Conservation (phyloP, 2,329 filamentous ascomycete species). For the Exophiala sp. region DNA sequence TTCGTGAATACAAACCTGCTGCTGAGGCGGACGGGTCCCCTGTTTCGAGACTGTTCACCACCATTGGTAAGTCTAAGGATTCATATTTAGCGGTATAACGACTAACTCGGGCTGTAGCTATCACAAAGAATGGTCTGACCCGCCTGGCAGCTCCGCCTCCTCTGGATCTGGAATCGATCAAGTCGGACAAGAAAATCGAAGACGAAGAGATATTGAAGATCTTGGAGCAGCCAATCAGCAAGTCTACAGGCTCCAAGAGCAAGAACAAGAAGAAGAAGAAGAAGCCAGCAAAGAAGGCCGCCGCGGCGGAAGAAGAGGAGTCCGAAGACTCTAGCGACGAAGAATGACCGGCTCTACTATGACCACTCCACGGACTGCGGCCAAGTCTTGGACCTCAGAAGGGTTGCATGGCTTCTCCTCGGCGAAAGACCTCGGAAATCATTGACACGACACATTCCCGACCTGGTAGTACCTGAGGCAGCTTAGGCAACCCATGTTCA, state of each 20-base stretch:
- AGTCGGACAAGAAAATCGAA: conserved; percentile 96
- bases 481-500: conserved; percentile 10
- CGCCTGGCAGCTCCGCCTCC: conserved; percentile 72
- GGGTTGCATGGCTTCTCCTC: background rate
- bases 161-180: conserved; percentile 72
- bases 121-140: conserved; percentile 95
- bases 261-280: conserved; percentile 93
- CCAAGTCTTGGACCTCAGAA: background rate
- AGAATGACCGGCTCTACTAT: conserved; percentile 33
- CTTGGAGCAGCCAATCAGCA: conserved; percentile 73
- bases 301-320: conserved; percentile 34
- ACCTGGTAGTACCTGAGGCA: background rate
- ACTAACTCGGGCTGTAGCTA: conserved; percentile 51
- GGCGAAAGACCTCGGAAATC: background rate
- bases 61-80: conserved; percentile 65
- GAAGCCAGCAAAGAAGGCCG: conserved; percentile 50
- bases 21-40: conserved; percentile 84
- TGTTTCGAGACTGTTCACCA: conserved; percentile 82
- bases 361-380: background rate
- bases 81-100: background rate
- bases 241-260: conserved; percentile 60
- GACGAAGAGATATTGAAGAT: conserved; percentile 95
- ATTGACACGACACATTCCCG: background rate
- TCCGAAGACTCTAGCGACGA: conserved; percentile 39
- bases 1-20: conserved; percentile 93